These are phyloP conservation scores for Lactarius pseudohatsudake DNA, from an alignment of 768 basidiomycete genomes.

Conservation along the genomic window DNA sequence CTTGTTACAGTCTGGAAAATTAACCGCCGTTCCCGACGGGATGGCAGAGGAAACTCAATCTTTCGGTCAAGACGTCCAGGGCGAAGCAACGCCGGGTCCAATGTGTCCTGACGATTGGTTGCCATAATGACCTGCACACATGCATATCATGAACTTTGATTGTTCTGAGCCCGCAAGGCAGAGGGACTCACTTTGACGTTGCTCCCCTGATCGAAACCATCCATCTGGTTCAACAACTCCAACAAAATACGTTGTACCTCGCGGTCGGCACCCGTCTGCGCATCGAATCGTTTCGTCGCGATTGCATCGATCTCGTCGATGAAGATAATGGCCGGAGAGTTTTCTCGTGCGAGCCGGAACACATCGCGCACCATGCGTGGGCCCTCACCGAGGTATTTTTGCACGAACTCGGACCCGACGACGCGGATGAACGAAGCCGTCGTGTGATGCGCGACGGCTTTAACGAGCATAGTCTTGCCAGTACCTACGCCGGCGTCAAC, in stretches of 20 bases:
- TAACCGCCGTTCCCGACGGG: slow-evolving; percentile 89
- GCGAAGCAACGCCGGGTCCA: slow-evolving; percentile 95
- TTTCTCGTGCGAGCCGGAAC: slow-evolving; percentile 95
- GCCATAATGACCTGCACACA: slow-evolving; percentile 92
- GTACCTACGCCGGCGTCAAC: slow-evolving; percentile 58
- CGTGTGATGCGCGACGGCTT: slow-evolving; percentile 98
- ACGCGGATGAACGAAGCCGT: slow-evolving; percentile 98
- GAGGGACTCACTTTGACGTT: slow-evolving; percentile 81
- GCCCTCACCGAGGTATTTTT: slow-evolving; percentile 99
- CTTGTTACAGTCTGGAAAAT: slow-evolving; percentile 97
- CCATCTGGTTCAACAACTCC: slow-evolving; percentile 98
- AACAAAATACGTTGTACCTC: slow-evolving; percentile 98
- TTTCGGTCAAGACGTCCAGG: slow-evolving; percentile 98
- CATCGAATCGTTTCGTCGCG: slow-evolving; percentile 99
- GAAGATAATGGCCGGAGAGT: slow-evolving; percentile 97
- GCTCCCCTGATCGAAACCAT: slow-evolving; percentile 98
- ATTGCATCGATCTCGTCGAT: slow-evolving; percentile 99
- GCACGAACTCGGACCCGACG: slow-evolving; percentile 97
- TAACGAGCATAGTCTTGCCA: slow-evolving; percentile 98
- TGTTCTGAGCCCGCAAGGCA: background rate
- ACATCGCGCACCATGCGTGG: slow-evolving; percentile 99
- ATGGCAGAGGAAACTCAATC: slow-evolving; percentile 97
- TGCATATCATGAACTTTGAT: background rate
- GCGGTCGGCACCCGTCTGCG: slow-evolving; percentile 97
- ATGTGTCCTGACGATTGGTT: slow-evolving; percentile 96